phyloP scores from a whole-genome alignment of 495 filamentous ascomycete species.

The Annulohypoxylon stygium region DNA sequence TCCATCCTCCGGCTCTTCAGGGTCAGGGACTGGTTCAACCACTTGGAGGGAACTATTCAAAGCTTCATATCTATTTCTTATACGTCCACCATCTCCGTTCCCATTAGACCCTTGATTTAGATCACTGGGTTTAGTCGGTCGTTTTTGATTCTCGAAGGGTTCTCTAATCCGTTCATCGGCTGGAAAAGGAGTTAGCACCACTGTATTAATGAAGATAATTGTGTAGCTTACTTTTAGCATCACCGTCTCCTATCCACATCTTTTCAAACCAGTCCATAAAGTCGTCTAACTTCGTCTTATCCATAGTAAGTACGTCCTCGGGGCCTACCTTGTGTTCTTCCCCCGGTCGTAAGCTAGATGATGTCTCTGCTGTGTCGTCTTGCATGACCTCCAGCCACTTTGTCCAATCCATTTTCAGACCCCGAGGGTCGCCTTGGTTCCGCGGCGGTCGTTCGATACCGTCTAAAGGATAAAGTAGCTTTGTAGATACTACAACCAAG shows the following conservation, averaged over 20 bases:
- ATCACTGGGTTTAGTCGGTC: slow-evolving; percentile 7
- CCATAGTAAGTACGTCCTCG: slow-evolving; percentile 77
- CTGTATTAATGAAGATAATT: background rate
- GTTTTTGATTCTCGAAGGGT: slow-evolving; percentile 30
- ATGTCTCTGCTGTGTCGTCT: slow-evolving; percentile 37
- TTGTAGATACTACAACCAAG: slow-evolving; percentile 81
- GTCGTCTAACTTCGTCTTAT: slow-evolving; percentile 74
- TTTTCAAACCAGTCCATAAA: slow-evolving; percentile 92
- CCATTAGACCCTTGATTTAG: background rate
- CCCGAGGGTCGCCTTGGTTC: slow-evolving; percentile 69
- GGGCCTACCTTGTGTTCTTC: slow-evolving; percentile 68
- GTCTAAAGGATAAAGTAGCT: slow-evolving; percentile 84
- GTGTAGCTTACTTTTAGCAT: slow-evolving; percentile 56
- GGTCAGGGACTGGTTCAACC: slow-evolving; percentile 43
- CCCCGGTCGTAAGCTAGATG: slow-evolving; percentile 28
- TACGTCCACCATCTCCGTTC: background rate
- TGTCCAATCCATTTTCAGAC: slow-evolving; percentile 76
- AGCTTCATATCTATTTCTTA: slow-evolving; percentile 27
- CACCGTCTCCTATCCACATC: slow-evolving; percentile 71
- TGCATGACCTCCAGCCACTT: slow-evolving; percentile 73
- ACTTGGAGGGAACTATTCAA: slow-evolving; percentile 27
- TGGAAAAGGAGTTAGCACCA: slow-evolving; percentile 19
- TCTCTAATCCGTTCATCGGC: slow-evolving; percentile 37
- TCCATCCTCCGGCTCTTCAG: slow-evolving; percentile 41
- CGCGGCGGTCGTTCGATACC: slow-evolving; percentile 67